Conservation (phyloP, 2,329 filamentous ascomycete genomes). For the Exophiala aquamarina region DNA sequence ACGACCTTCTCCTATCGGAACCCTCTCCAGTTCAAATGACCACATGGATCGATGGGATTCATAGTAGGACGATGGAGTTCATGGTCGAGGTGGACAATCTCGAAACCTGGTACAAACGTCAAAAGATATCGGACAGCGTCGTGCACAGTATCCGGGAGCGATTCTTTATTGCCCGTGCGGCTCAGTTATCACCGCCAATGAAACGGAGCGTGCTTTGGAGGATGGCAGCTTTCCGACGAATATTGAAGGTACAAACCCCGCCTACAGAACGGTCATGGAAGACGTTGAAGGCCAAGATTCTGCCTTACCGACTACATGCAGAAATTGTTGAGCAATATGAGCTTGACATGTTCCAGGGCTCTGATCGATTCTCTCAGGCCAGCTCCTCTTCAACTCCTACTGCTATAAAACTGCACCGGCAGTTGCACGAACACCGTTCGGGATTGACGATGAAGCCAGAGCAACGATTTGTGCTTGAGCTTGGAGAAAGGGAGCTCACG, state of each 20-base stretch:
- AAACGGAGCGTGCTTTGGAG: constrained; percentile 33
- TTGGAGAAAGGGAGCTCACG: constrained; percentile 24
- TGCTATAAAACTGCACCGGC: constrained; percentile 14
- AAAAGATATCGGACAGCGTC: neutral
- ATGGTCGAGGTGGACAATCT: constrained; percentile 12
- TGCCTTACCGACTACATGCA: constrained; percentile 26
- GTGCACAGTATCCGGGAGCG: constrained; percentile 8
- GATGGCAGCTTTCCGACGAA: constrained; percentile 40
- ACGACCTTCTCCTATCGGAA: neutral
- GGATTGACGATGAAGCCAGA: constrained; percentile 24
- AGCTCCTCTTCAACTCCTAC: neutral
- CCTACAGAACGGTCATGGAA: constrained; percentile 32
- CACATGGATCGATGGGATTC: constrained; percentile 13
- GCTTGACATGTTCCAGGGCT: constrained; percentile 5
- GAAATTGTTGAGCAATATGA: constrained; percentile 25
- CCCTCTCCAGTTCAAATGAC: neutral
- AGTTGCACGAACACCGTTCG: constrained; percentile 19
- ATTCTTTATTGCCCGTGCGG: constrained; percentile 38
- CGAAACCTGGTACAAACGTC: constrained; percentile 15
- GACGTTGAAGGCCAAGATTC: constrained; percentile 30
- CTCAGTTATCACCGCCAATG: constrained; percentile 38
- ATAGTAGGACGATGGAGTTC: constrained; percentile 14
- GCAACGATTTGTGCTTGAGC: constrained; percentile 27
- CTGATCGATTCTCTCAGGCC: neutral
- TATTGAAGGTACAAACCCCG: constrained; percentile 35